phyloP scores from a whole-genome alignment of 2,329 filamentous ascomycete species.

The Exophiala lecanii-corni region DNA sequence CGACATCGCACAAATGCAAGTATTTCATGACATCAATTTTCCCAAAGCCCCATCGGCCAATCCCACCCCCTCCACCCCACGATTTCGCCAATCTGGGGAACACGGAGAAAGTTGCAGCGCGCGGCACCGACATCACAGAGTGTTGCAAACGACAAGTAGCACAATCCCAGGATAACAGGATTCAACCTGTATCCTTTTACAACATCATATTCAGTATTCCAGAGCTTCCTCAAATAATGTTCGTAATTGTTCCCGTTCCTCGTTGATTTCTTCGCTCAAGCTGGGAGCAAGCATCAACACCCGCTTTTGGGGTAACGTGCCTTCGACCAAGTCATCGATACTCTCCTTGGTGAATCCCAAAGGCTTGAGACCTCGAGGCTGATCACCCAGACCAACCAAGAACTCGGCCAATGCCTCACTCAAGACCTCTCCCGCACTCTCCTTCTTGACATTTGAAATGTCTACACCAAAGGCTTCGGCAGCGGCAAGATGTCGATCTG shows the following conservation, averaged over 20 bases:
- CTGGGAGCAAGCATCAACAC: conserved; percentile 90
- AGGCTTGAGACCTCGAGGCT: conserved; percentile 78
- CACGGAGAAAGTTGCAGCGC: too few species aligned
- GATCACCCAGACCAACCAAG: conserved; percentile 76
- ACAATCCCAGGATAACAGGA: too few species aligned
- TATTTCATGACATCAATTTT: not conserved
- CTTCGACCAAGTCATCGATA: conserved; percentile 81
- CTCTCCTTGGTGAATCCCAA: conserved; percentile 74
- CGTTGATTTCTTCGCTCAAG: conserved; percentile 63
- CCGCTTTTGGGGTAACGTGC: conserved; percentile 84
- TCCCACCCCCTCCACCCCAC: not conserved
- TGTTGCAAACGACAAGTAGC: too few species aligned
- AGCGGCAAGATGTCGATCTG: conserved; percentile 82
- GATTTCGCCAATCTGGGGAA: conserved; percentile 3
- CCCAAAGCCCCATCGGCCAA: not conserved
- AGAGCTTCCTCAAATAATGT: conserved; percentile 62
- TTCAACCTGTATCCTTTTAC: too few species aligned
- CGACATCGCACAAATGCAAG: conserved; percentile 1
- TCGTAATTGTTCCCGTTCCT: conserved; percentile 68
- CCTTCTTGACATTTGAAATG: conserved; percentile 77
- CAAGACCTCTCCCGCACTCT: conserved; percentile 84
- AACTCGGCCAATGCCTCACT: conserved; percentile 79
- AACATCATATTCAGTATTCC: conserved; percentile 43
- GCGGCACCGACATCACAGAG: too few species aligned
- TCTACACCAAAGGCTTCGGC: conserved; percentile 91